Percentiles rank a stretch among this genome's conserved stretches.
phyloP scores from a whole-genome alignment of 2,329 filamentous ascomycete genomes.

The Cytospora piceae region DNA sequence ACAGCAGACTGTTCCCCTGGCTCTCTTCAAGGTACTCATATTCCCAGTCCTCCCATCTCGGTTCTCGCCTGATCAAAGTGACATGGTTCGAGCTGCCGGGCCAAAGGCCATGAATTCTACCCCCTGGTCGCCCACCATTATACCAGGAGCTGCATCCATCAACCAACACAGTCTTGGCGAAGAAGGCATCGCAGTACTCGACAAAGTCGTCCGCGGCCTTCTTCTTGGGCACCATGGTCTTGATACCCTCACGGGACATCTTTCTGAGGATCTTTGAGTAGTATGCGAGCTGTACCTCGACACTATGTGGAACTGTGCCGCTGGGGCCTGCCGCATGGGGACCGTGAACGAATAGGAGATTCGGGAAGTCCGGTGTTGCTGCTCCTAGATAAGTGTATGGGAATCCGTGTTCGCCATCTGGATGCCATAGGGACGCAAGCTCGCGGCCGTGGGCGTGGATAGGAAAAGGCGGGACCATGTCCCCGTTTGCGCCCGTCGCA shows the following conservation, averaged over 20 bases:
- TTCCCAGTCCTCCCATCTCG: slow-evolving; percentile 60
- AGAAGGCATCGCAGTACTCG: slow-evolving; percentile 61
- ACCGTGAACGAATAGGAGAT: slow-evolving; percentile 67
- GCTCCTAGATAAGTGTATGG: slow-evolving; percentile 71
- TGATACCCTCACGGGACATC: slow-evolving; percentile 66
- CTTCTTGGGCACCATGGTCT: slow-evolving; percentile 59
- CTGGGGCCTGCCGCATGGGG: slow-evolving; percentile 62
- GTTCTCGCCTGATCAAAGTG: slow-evolving; percentile 59
- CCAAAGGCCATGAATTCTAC: slow-evolving; percentile 69
- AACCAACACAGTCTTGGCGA: slow-evolving; percentile 56
- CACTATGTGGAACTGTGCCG: slow-evolving; percentile 68
- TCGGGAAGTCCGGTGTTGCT: slow-evolving; percentile 67
- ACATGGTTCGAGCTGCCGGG: slow-evolving; percentile 68
- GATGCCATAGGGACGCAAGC: slow-evolving; percentile 59
- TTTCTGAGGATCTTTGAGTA: slow-evolving; percentile 71
- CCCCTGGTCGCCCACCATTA: slow-evolving; percentile 66
- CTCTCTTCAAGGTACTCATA: slow-evolving; percentile 50
- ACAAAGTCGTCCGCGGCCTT: slow-evolving; percentile 67
- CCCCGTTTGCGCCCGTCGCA: slow-evolving; percentile 67
- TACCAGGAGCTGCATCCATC: slow-evolving; percentile 74
- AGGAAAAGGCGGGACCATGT: slow-evolving; percentile 62
- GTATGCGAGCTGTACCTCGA: slow-evolving; percentile 69
- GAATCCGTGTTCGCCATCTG: slow-evolving; percentile 59
- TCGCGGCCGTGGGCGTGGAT: slow-evolving; percentile 59
- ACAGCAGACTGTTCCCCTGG: slow-evolving; percentile 57